Base-by-base conservation (phyloP, 2,329 filamentous ascomycete genomes). In the Diaporthe aspalathi region DNA sequence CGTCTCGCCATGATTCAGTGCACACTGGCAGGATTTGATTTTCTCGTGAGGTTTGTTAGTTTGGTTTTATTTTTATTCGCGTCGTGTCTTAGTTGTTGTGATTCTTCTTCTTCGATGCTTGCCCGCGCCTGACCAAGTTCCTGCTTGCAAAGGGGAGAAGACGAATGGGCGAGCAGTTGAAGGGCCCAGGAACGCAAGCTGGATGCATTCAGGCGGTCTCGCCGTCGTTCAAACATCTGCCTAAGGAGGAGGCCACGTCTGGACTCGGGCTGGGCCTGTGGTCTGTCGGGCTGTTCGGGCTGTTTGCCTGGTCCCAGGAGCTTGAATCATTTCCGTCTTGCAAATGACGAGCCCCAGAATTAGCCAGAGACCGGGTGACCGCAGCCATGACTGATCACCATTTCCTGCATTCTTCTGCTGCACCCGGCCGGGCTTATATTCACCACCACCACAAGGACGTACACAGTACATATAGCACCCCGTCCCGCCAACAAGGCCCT, bases 311-410 rank as follows among this genome's bases (percentile, higher is more conserved):
- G 38, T 43, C 56, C 22, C 38, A 17, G 17, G 27, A 4, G 24
- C 56, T 45, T 62, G 40, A 47, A 62, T 62, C 57, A 47, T 62
- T 62, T 43, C 57, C 57, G 57, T 47, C 57, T 62, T 32, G 57
- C 57, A 62, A 62, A 47, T 63, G 40, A 47, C 40, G 57, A 32
- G 16, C 57, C 57, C 43, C 32, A 63, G 40, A 35, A 63, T 49
- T 63, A 32, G 27, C 57, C 40, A 47, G 57, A 35, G 22, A 63
- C 57, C 57, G 57, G 57, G 57, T 63, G 57, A 49, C 57, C 40
- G 57, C 57, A 63, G 57, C 54, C 57, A 63, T 47, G 57, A 47
- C 57, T 62, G 57, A 62, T 62, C 57, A 62, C 40, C 57, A 62
- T 45, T 32, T 62, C 8, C 40, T 47, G 57, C 57, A 32, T 32